Evolutionary conservation across 495 filamentous ascomycete genomes (phyloP), one percentile per base, ranked within the genome.

Genomic region (Mycothermus thermophilus): DNA sequence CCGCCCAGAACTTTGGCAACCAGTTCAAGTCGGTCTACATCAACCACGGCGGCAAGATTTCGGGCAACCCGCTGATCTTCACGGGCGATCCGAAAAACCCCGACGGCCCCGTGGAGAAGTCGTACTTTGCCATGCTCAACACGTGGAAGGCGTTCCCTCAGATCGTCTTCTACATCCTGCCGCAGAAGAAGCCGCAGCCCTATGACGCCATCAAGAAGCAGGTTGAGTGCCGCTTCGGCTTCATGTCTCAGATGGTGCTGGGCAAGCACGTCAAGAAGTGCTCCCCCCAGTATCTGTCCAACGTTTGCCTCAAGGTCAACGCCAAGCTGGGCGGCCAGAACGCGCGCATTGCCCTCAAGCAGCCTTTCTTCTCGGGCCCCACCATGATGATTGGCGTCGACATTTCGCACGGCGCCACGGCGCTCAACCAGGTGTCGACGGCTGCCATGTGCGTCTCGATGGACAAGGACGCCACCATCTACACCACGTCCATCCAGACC

Each of bases 241-340:
- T 84, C 35, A 64, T 79, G 8, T 80, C 83, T 5, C 88, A 96
- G 52, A 55, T 69, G 48, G 4, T 94, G 5, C 77, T 80, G 43
- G 54, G 59, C 9, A 46, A 42, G 0, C 75, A 86, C 36, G 80
- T 83, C 9, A 40, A 48, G 4, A 77, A 73, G 43, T 62, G 58
- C 15, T 62, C 75, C 11, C 60, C 61, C 1, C 87, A 96, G 54
- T 93, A 93, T 56, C 68, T 74, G 40, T 87, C 80, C 2, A 95
- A 95, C 47, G 80, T 94, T 17, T 63, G 71, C 31, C 85, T 95
- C 81, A 97, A 97, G 57, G 69, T 97, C 37, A 95, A 96, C 47
- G 79, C 82, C 11, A 97, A 95, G 60, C 73, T 94, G n/a, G 90
- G 90, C 22, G 90, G 90, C 11, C 63, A 71, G 4, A 93, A 81